Percentiles rank a stretch among this genome's conserved stretches.
Evolutionary conservation across 306 rosid species (phyloP).

Genomic region (Echinosophora koreensis): DNA sequence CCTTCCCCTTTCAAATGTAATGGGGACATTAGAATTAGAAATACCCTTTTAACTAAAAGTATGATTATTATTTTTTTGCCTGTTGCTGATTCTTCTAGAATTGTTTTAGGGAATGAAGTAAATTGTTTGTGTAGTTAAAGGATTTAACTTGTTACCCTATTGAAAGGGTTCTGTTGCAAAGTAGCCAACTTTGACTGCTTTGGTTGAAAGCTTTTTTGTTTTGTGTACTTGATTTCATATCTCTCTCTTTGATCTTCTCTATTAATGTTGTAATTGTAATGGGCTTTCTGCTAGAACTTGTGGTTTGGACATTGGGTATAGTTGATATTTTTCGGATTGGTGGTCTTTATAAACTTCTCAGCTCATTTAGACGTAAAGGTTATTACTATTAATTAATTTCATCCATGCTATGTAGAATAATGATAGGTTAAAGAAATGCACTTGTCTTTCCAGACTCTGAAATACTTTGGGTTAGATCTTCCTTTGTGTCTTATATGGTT

Average conservation of each 20-base stretch:
- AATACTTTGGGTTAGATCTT: too few species aligned
- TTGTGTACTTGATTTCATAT: not conserved
- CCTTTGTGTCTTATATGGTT: too few species aligned
- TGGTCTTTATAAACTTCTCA: too few species aligned
- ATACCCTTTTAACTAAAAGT: not conserved
- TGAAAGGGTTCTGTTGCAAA: not conserved
- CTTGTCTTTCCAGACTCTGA: too few species aligned
- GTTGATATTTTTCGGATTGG: not conserved
- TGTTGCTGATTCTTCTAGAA: not conserved
- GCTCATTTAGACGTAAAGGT: too few species aligned
- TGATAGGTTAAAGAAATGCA: too few species aligned
- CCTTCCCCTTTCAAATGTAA: not conserved
- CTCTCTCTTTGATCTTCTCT: slow-evolving; percentile 23
- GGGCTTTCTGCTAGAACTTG: slow-evolving; percentile 18
- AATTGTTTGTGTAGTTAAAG: slow-evolving; percentile 33
- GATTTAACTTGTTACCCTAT: not conserved
- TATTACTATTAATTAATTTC: too few species aligned
- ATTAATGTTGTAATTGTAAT: slow-evolving; percentile 16
- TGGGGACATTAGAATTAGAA: slow-evolving; percentile 8
- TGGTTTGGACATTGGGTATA: slow-evolving; percentile 23
- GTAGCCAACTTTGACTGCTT: not conserved
- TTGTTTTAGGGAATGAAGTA: slow-evolving; percentile 16
- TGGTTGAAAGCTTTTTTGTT: not conserved
- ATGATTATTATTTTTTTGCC: not conserved
- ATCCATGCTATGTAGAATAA: too few species aligned